Evolutionary conservation across 2,329 filamentous ascomycete genomes (phyloP).

Genomic region (Knufia fluminis): DNA sequence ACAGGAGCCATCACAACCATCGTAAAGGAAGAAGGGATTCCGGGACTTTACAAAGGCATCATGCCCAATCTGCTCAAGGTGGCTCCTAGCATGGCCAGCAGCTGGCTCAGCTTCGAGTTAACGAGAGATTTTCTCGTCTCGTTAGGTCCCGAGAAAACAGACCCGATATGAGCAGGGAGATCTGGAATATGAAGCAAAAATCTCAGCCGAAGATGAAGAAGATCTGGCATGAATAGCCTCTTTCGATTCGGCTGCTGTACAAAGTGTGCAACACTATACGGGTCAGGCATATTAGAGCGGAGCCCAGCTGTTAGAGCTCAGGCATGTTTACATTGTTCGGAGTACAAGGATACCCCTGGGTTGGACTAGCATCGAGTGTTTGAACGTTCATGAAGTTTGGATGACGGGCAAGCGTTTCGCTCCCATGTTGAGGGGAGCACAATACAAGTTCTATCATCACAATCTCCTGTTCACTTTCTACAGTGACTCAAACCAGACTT

Average conservation of each 20-base stretch:
- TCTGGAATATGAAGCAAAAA: neutral
- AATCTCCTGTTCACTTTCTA: no score
- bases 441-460: neutral
- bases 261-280: constrained; percentile 2
- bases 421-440: neutral
- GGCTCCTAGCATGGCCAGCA: constrained; percentile 95
- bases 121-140: constrained; percentile 73
- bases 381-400: neutral
- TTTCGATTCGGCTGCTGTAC: neutral
- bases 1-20: constrained; percentile 76
- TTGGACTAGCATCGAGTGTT: neutral
- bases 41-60: constrained; percentile 90
- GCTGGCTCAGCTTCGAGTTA: constrained; percentile 94
- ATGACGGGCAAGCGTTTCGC: neutral
- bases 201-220: neutral
- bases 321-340: neutral
- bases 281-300: neutral
- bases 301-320: neutral
- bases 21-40: constrained; percentile 69
- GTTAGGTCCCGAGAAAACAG: constrained; percentile 14
- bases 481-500: no score
- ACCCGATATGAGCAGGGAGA: constrained; percentile 14
- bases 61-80: constrained; percentile 93
- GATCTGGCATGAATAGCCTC: neutral
- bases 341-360: neutral